These are phyloP conservation scores for Phytophthora tentaculata DNA, from an alignment of 352 stramenopile species.

Conservation along the genomic window DNA sequence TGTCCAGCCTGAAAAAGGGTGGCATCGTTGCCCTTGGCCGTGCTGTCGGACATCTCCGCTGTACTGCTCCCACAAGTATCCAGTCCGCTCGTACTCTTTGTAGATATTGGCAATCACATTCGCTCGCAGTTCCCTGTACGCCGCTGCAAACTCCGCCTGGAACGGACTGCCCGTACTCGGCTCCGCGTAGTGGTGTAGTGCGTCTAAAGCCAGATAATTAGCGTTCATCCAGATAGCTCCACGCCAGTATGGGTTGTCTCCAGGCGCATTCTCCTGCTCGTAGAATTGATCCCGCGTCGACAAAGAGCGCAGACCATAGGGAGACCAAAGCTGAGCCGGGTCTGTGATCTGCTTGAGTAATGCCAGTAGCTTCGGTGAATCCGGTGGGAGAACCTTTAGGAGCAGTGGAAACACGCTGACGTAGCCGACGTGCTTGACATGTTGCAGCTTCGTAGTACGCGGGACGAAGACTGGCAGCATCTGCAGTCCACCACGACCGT, in stretches of 20 bases:
- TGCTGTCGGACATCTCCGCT: constrained; percentile 75
- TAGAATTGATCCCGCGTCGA: constrained; percentile 88
- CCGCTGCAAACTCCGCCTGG: constrained; percentile 42
- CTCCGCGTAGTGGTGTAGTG: constrained; percentile 80
- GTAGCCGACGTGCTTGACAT: constrained; percentile 88
- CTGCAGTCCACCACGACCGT: constrained; percentile 79
- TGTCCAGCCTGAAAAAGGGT: constrained; percentile 96
- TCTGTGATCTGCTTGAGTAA: constrained; percentile 68
- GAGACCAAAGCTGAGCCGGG: constrained; percentile 75
- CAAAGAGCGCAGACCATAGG: constrained; percentile 87
- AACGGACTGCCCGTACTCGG: constrained; percentile 48
- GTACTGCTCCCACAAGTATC: constrained; percentile 96
- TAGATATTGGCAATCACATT: constrained; percentile 76
- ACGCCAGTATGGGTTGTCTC: constrained; percentile 93
- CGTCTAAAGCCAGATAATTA: constrained; percentile 92
- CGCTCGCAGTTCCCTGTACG: constrained; percentile 58
- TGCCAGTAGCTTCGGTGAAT: constrained; percentile 68
- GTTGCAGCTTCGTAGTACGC: constrained; percentile 61
- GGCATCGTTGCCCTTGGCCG: constrained; percentile 87
- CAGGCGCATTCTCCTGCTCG: constrained; percentile 88
- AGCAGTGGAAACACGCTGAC: constrained; percentile 89
- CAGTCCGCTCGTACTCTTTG: constrained; percentile 85
- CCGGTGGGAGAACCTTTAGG: constrained; percentile 68
- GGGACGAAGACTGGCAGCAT: constrained; percentile 77
- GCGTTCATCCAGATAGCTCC: constrained; percentile 95